Conservation (phyloP, 2,329 filamentous ascomycete genomes). For the Trichothecium sympodiale region DNA sequence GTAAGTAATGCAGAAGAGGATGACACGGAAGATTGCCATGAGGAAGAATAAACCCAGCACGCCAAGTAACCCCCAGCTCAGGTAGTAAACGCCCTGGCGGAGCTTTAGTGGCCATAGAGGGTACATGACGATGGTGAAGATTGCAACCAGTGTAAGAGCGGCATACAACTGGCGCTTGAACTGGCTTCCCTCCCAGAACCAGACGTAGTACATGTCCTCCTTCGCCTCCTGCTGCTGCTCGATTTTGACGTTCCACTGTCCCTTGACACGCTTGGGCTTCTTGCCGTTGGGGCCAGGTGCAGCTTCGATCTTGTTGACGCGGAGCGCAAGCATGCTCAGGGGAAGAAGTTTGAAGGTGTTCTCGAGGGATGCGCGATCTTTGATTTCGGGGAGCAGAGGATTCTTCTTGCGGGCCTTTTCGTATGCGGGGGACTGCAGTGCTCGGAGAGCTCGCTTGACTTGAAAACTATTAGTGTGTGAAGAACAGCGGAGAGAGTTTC, state of each 20-base stretch:
- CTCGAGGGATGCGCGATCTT: conserved; percentile 77
- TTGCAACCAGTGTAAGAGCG: conserved; percentile 65
- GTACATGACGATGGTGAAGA: conserved; percentile 88
- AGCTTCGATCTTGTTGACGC: conserved; percentile 65
- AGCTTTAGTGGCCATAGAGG: conserved; percentile 90
- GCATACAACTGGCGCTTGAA: conserved; percentile 91
- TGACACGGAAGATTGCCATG: conserved; percentile 94
- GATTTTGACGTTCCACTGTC: conserved; percentile 89
- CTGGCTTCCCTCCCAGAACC: conserved; percentile 91
- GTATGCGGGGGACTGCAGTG: conserved; percentile 80
- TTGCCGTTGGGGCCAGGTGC: conserved; percentile 54
- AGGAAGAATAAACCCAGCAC: conserved; percentile 88
- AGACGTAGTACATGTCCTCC: conserved; percentile 89
- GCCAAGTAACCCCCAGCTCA: conserved; percentile 86
- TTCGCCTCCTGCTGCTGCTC: conserved; percentile 87
- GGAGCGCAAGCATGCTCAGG: conserved; percentile 83
- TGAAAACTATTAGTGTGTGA: conserved; percentile 7
- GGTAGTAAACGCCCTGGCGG: conserved; percentile 90
- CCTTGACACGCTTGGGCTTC: conserved; percentile 82
- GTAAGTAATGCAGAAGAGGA: conserved; percentile 87
- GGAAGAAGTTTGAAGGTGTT: conserved; percentile 93
- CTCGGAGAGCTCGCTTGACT: conserved; percentile 95
- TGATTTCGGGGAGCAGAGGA: conserved; percentile 76
- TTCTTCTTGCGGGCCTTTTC: conserved; percentile 85
- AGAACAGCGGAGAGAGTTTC: neutral